These are phyloP conservation scores for Rhododendron henanense DNA, from an alignment of 148 eudicot species.

Conservation along the genomic window DNA sequence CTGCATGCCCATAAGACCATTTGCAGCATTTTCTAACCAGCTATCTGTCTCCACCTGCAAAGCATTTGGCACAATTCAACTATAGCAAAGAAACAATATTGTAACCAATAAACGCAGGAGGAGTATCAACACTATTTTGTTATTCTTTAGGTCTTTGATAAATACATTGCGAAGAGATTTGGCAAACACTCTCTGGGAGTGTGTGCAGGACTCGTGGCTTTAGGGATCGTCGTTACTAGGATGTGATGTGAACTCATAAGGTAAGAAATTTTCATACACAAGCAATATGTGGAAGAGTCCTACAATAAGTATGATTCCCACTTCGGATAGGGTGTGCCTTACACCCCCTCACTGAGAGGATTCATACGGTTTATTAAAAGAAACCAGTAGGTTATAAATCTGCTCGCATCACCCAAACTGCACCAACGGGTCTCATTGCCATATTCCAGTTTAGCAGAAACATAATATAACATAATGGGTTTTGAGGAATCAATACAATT, in stretches of 20 bases:
- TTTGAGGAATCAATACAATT: not conserved
- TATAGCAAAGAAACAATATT: not conserved
- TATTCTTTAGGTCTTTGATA: not conserved
- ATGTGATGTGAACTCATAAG: not conserved
- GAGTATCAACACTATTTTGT: not conserved
- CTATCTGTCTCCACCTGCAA: conserved; percentile 92
- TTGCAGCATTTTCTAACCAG: conserved; percentile 97
- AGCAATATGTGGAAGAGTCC: not conserved
- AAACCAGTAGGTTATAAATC: not conserved
- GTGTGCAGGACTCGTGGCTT: not conserved
- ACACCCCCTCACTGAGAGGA: not conserved
- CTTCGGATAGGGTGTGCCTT: not conserved
- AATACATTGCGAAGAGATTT: not conserved
- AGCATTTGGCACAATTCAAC: not conserved
- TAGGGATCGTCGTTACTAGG: not conserved
- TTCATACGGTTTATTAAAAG: not conserved
- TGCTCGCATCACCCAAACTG: not conserved
- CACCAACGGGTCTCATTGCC: not conserved
- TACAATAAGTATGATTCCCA: not conserved
- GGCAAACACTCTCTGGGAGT: not conserved
- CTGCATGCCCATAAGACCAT: conserved; percentile 98
- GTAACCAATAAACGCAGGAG: not conserved
- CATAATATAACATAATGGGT: not conserved
- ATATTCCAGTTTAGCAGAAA: not conserved
- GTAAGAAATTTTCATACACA: not conserved